Conservation (phyloP, 768 basidiomycete species). For the Baorangia bicolor region DNA sequence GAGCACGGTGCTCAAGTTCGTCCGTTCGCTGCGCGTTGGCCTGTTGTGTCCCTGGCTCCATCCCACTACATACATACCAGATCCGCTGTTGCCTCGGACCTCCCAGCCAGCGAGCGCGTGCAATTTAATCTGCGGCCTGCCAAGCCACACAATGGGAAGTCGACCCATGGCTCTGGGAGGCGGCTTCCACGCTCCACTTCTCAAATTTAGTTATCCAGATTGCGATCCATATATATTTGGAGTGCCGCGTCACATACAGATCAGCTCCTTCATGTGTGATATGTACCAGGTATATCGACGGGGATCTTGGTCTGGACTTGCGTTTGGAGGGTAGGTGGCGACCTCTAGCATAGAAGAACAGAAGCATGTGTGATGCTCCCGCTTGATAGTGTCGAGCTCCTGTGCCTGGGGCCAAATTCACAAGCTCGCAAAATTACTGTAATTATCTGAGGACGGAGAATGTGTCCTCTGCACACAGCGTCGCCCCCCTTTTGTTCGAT, state of each 20-base stretch:
- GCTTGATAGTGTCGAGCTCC: neutral
- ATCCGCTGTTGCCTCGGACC: neutral
- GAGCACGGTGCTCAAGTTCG: neutral
- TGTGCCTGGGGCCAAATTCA: neutral
- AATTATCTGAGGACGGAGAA: neutral
- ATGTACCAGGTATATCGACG: neutral
- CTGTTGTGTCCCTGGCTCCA: neutral
- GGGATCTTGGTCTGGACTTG: neutral
- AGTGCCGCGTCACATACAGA: neutral
- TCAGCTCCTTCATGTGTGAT: too few species aligned
- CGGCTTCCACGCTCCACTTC: slow-evolving; percentile 1
- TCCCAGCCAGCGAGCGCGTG: neutral
- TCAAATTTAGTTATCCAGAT: neutral
- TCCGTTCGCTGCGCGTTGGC: neutral
- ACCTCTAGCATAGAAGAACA: neutral
- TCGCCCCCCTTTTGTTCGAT: too few species aligned
- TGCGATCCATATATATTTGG: neutral
- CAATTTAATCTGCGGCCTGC: neutral
- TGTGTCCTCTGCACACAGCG: neutral
- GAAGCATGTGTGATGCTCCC: neutral
- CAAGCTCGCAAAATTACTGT: neutral
- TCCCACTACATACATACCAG: too few species aligned
- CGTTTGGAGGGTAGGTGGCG: neutral
- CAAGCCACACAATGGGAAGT: neutral
- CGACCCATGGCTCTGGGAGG: neutral